Evolutionary conservation across 352 stramenopile genomes (phyloP).

Genomic region (Globisporangium mamillatum): DNA sequence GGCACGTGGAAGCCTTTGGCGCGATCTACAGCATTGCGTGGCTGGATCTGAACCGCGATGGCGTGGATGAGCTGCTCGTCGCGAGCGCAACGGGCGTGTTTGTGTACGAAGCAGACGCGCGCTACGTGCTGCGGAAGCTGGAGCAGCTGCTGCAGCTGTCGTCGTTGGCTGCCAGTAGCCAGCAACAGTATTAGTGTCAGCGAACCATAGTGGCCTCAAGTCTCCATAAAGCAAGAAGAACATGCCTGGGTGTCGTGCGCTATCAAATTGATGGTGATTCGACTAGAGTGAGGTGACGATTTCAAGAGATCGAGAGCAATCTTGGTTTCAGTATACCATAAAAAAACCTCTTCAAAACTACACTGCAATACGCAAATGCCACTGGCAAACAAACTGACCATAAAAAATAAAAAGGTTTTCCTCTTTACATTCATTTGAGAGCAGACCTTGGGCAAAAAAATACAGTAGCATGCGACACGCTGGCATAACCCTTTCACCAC

Average conservation of each 20-base stretch:
- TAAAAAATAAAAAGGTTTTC: no score
- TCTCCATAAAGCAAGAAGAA: neutral
- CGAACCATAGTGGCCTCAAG: neutral
- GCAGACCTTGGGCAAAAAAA: neutral
- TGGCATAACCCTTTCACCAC: neutral
- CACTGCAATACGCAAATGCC: no score
- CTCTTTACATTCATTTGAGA: neutral
- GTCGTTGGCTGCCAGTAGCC: neutral
- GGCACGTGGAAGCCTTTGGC: conserved; percentile 58
- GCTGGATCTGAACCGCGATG: conserved; percentile 65
- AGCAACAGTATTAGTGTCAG: neutral
- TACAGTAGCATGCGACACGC: neutral
- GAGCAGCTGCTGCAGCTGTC: conserved; percentile 18
- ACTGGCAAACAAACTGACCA: no score
- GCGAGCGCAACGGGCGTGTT: conserved; percentile 69
- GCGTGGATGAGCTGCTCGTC: conserved; percentile 57
- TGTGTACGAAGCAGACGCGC: conserved; percentile 53
- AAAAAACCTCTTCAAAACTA: no score
- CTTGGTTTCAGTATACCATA: neutral
- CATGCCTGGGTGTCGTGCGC: no score
- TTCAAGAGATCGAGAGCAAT: neutral
- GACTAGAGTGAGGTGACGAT: no score
- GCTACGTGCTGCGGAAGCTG: conserved; percentile 23
- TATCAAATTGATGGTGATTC: no score
- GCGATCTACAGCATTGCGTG: conserved; percentile 71